These are phyloP conservation scores for Trapa incisa DNA, from an alignment of 345 rosid genomes.

Conservation along the genomic window DNA sequence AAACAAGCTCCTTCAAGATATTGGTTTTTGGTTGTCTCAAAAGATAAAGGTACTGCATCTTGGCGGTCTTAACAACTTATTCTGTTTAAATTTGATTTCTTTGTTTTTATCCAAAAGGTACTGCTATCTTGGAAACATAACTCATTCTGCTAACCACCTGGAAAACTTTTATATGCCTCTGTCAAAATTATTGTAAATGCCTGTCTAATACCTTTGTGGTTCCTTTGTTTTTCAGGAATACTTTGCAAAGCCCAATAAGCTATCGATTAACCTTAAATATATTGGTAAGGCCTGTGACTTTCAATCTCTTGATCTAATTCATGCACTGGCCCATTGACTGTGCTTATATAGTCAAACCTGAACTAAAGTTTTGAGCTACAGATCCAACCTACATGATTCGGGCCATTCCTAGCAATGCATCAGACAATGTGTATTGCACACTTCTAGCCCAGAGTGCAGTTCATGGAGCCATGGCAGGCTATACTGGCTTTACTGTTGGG, in stretches of 20 bases:
- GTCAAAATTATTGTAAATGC: background rate
- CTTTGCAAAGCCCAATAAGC: constrained; percentile 34
- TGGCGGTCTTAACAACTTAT: background rate
- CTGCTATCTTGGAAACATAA: background rate
- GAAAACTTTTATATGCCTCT: background rate
- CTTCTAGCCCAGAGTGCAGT: constrained; percentile 79
- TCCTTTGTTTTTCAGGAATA: constrained; percentile 27
- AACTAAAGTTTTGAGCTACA: constrained; percentile 18
- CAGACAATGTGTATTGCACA: constrained; percentile 84
- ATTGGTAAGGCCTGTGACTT: constrained; percentile 36
- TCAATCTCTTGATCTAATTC: background rate
- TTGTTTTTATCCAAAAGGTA: background rate
- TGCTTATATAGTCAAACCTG: constrained; percentile 1
- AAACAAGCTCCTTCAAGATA: constrained; percentile 68
- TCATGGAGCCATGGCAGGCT: constrained; percentile 97
- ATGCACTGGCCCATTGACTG: background rate
- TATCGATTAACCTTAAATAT: constrained; percentile 66
- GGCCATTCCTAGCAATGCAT: constrained; percentile 75
- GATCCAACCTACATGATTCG: constrained; percentile 94
- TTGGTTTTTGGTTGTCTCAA: constrained; percentile 71
- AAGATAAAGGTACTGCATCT: constrained; percentile 45
- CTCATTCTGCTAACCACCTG: background rate
- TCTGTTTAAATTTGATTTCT: background rate
- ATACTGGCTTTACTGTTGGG: constrained; percentile 68
- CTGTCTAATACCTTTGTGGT: background rate